Conservation (phyloP, 371 early-diverging fungal species). For the Thermomucor indicae-seudaticae region DNA sequence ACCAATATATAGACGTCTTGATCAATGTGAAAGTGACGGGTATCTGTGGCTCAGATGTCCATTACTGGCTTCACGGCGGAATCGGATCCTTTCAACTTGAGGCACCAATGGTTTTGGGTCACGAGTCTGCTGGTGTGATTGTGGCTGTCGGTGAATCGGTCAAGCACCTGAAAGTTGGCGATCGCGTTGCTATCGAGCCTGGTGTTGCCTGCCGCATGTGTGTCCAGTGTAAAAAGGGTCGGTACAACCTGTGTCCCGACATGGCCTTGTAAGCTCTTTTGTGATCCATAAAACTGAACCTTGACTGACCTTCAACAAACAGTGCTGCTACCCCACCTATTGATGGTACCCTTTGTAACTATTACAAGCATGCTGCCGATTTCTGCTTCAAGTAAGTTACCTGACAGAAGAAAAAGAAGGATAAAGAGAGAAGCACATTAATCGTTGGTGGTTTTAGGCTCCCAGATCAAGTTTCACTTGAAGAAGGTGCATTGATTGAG, state of each 20-base stretch:
- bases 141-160: conserved; percentile 54
- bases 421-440: conserved; percentile 1
- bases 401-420: not conserved
- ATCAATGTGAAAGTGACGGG: conserved; percentile 48
- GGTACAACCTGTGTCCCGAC: conserved; percentile 48
- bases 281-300: not conserved
- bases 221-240: conserved; percentile 45
- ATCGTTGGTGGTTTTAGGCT: conserved; percentile 16
- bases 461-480: conserved; percentile 52
- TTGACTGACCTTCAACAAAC: no score
- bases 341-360: conserved; percentile 49
- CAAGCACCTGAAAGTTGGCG: conserved; percentile 59
- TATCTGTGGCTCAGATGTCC: conserved; percentile 50
- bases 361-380: conserved; percentile 47
- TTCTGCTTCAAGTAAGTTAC: conserved; percentile 45
- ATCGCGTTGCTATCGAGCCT: conserved; percentile 59
- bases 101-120: conserved; percentile 70
- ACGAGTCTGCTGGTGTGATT: conserved; percentile 72
- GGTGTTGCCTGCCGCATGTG: conserved; percentile 69
- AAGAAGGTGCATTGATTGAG: conserved; percentile 50
- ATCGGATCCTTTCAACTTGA: conserved; percentile 41
- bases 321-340: conserved; percentile 52
- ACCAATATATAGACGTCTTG: conserved; percentile 29
- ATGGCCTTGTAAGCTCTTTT: conserved; percentile 30
- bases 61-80: conserved; percentile 47